Percentiles rank a stretch among this genome's conserved stretches.
phyloP scores from a whole-genome alignment of 2,329 filamentous ascomycete species.

The Westerdykella ornata region DNA sequence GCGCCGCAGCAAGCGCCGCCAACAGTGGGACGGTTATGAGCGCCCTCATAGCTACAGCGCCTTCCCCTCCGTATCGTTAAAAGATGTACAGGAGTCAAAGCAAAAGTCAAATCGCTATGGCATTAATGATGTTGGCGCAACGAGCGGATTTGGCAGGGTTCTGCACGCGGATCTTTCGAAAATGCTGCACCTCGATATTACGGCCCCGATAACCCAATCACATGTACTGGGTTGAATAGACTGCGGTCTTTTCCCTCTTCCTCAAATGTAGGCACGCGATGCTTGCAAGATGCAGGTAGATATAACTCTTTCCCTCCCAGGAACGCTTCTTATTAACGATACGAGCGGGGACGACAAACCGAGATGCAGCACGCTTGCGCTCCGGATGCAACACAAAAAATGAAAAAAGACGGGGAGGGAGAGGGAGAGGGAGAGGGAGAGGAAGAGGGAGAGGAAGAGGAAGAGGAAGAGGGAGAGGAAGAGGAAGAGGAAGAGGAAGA shows the following conservation, averaged over 20 bases:
- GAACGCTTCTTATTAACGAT: not conserved
- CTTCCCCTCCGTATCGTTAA: too few relatives aligned
- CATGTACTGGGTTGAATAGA: not conserved
- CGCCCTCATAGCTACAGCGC: slow-evolving; percentile 15
- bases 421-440: not conserved
- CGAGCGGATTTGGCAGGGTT: not conserved
- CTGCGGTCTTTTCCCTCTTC: not conserved
- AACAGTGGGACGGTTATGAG: slow-evolving; percentile 14
- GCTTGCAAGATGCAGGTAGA: not conserved
- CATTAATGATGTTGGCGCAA: not conserved
- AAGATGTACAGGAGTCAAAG: too few relatives aligned
- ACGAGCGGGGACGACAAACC: not conserved
- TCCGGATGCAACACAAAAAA: not conserved
- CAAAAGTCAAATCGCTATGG: too few relatives aligned
- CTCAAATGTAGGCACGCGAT: not conserved
- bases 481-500: too few relatives aligned
- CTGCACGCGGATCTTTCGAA: not conserved
- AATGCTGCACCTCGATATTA: not conserved
- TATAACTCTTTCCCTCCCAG: not conserved
- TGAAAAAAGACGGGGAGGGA: not conserved
- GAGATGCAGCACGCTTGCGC: not conserved
- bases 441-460: too few relatives aligned
- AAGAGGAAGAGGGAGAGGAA: too few relatives aligned
- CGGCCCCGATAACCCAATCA: not conserved
- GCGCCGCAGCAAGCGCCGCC: slow-evolving; percentile 15